phyloP scores from a whole-genome alignment of 2,329 filamentous ascomycete species.

The Aspergillus vadensis region DNA sequence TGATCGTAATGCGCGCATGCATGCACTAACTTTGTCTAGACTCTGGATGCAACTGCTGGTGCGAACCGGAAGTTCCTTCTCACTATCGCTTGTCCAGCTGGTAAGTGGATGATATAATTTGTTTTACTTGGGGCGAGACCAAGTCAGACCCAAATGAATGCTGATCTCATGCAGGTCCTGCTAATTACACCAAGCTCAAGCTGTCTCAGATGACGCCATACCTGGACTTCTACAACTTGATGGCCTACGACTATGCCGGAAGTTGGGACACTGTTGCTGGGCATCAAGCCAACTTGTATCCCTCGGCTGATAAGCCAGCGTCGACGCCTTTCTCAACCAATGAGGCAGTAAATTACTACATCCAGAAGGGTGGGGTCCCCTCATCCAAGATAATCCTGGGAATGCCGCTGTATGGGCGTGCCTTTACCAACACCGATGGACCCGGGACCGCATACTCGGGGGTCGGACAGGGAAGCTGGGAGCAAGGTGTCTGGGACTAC shows the following conservation, averaged over 20 bases:
- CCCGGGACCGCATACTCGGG: constrained; percentile 71
- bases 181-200: constrained; percentile 46
- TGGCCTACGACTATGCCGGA: constrained; percentile 87
- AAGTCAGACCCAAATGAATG: neutral
- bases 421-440: constrained; percentile 79
- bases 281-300: constrained; percentile 80
- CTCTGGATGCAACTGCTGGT: constrained; percentile 42
- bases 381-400: constrained; percentile 80
- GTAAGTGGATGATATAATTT: constrained; percentile 23
- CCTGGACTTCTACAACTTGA: constrained; percentile 60
- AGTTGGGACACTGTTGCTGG: constrained; percentile 73
- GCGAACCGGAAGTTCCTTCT: constrained; percentile 49
- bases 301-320: constrained; percentile 58
- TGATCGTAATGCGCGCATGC: neutral
- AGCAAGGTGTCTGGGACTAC: constrained; percentile 83
- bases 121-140: neutral
- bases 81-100: constrained; percentile 53
- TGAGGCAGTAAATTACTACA: constrained; percentile 71
- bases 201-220: constrained; percentile 49
- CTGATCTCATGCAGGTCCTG: constrained; percentile 33
- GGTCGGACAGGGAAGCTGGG: constrained; percentile 74
- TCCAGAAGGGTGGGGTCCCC: constrained; percentile 59
- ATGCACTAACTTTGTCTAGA: constrained; percentile 25
- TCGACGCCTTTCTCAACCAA: constrained; percentile 78
- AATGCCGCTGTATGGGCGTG: constrained; percentile 91